Conservation (phyloP, 139 green algal genomes). For the Chlorella sp. region DNA sequence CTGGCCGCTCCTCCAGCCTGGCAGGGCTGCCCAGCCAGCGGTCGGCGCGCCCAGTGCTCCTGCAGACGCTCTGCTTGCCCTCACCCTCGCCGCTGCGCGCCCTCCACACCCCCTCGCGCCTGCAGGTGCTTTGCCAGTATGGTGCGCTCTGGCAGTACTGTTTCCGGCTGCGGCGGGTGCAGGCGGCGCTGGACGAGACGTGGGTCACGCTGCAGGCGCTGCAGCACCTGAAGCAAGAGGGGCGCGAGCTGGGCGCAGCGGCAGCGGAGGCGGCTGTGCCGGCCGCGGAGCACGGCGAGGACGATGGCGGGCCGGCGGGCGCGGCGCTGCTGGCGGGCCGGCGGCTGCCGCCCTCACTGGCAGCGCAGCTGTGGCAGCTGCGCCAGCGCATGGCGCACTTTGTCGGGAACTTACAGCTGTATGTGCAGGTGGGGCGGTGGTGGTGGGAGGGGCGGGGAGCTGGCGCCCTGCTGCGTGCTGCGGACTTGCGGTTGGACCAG, state of each 20-base stretch:
- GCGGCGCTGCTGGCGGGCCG: too few relatives aligned
- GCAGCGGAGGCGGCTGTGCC: too few relatives aligned
- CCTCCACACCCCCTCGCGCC: too few relatives aligned
- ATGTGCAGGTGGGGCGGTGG: conserved; percentile 64
- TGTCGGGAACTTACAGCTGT: conserved; percentile 81
- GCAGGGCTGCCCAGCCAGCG: not conserved
- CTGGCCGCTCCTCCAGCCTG: not conserved
- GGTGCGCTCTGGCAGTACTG: conserved; percentile 82
- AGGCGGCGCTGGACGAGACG: conserved; percentile 68
- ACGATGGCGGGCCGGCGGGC: too few relatives aligned
- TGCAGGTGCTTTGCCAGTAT: conserved; percentile 65
- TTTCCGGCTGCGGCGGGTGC: conserved; percentile 76
- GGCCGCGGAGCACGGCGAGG: too few relatives aligned
- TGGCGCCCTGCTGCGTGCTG: not conserved
- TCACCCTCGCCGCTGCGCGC: not conserved
- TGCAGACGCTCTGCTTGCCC: too few relatives aligned
- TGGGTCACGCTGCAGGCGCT: conserved; percentile 57
- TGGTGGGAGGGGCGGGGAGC: not conserved
- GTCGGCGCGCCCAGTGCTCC: too few relatives aligned
- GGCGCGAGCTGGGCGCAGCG: not conserved
- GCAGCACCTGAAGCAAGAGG: conserved; percentile 2
- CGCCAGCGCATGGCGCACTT: conserved; percentile 84
- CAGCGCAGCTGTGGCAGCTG: conserved; percentile 57
- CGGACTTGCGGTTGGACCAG: not conserved
- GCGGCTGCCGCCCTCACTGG: conserved; percentile 7